A percentile compares a stretch with the other conserved stretches of the same genome.
phyloP scores from a whole-genome alignment of 2,329 filamentous ascomycete species.

The Cladosporium sp. region DNA sequence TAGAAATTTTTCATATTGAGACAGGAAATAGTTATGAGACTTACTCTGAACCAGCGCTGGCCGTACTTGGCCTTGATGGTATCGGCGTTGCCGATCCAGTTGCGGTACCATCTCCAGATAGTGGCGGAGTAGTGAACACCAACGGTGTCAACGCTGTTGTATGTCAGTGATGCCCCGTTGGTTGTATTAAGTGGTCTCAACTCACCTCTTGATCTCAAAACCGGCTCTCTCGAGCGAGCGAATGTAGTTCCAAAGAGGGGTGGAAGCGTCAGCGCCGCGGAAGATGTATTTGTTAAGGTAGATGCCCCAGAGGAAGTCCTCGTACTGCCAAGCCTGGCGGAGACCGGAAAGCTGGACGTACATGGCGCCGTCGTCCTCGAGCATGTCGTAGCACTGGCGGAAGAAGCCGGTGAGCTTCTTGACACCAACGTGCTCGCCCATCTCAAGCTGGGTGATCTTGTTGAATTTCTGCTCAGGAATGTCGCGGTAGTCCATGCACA shows the following conservation, averaged over 20 bases:
- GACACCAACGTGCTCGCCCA: constrained; percentile 97
- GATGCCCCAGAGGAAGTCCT: constrained; percentile 95
- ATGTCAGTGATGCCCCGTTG: background rate
- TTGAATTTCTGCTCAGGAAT: constrained; percentile 76
- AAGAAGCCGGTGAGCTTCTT: constrained; percentile 79
- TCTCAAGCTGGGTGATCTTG: constrained; percentile 96
- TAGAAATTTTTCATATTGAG: background rate
- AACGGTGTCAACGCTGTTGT: constrained; percentile 68
- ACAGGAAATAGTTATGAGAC: too few relatives aligned
- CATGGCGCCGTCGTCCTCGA: constrained; percentile 92
- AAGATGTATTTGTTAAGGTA: constrained; percentile 98
- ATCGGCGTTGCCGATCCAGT: constrained; percentile 91
- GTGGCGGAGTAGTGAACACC: constrained; percentile 97
- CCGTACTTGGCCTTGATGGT: constrained; percentile 96
- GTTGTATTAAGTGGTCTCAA: background rate
- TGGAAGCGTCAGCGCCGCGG: constrained; percentile 92
- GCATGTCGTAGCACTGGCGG: constrained; percentile 86
- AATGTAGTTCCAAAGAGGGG: constrained; percentile 82
- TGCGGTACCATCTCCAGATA: constrained; percentile 96
- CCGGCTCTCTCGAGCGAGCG: constrained; percentile 79
- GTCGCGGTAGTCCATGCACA: constrained; percentile 97
- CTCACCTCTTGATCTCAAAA: constrained; percentile 73
- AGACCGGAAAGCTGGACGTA: constrained; percentile 95
- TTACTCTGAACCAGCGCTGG: constrained; percentile 76
- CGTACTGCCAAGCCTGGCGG: constrained; percentile 93